These are phyloP conservation scores for Fomitiporia mediterranea DNA, from an alignment of 1,284 basidiomycete species.

Conservation along the genomic window DNA sequence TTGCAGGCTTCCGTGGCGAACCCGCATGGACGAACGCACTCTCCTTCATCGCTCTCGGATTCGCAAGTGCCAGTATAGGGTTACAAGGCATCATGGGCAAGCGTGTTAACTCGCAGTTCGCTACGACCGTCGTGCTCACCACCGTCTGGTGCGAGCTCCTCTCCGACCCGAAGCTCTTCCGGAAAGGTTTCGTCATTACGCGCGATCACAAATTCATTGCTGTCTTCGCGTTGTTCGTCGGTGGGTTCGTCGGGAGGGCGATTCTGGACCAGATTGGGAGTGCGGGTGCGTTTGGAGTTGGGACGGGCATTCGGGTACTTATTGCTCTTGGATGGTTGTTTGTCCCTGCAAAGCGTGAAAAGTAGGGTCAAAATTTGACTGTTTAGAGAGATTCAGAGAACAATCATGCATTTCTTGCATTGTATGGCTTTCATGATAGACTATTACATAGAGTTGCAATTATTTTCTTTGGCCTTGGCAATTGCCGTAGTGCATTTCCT, in stretches of 20 bases:
- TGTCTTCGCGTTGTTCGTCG: constrained; percentile 65
- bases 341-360: constrained; percentile 44
- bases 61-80: constrained; percentile 75
- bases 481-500: too few species aligned
- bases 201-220: constrained; percentile 75
- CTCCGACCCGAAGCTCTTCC: constrained; percentile 71
- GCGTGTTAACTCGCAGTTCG: constrained; percentile 72
- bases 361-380: neutral
- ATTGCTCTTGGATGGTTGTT: constrained; percentile 67
- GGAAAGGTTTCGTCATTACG: constrained; percentile 47
- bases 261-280: constrained; percentile 59
- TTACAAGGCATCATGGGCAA: constrained; percentile 84
- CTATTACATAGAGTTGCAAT: neutral
- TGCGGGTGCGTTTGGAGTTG: constrained; percentile 63
- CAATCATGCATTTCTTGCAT: too few species aligned
- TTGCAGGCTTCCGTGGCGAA: constrained; percentile 48
- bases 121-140: constrained; percentile 73
- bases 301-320: constrained; percentile 59
- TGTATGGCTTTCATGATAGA: too few species aligned
- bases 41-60: constrained; percentile 66
- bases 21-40: constrained; percentile 67
- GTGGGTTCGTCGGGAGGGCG: constrained; percentile 68
- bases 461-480: neutral
- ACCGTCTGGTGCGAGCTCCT: constrained; percentile 86
- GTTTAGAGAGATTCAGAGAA: neutral